Conservation (phyloP, 2,329 filamentous ascomycete species). For the Neonectria faginata region DNA sequence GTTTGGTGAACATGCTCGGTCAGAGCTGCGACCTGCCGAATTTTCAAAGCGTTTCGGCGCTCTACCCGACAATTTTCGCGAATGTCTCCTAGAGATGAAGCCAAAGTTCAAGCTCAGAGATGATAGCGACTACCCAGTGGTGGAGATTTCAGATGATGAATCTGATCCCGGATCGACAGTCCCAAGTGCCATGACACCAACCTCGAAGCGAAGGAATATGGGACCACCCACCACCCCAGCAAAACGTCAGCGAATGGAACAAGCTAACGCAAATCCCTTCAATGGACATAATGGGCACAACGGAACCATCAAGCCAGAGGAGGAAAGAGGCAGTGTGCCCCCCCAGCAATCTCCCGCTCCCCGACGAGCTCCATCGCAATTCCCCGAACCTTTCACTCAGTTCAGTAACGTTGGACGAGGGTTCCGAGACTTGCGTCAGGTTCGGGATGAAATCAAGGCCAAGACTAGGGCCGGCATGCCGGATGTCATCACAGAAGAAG, state of each 20-base stretch:
- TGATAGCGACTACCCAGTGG: constrained; percentile 48
- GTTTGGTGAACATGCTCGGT: constrained; percentile 65
- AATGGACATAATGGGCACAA: constrained; percentile 25
- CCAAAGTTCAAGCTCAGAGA: constrained; percentile 59
- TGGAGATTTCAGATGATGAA: constrained; percentile 56
- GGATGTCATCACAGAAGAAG: constrained; percentile 68
- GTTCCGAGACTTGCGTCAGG: constrained; percentile 61
- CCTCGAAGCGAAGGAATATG: constrained; percentile 47
- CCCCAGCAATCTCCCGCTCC: constrained; percentile 28
- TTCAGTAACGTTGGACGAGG: constrained; percentile 55
- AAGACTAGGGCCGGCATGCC: constrained; percentile 69
- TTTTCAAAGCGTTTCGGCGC: constrained; percentile 60
- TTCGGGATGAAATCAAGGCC: constrained; percentile 65
- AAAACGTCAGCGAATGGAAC: constrained; percentile 48
- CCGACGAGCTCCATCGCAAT: constrained; percentile 28
- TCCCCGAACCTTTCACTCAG: constrained; percentile 53
- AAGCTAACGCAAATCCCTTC: constrained; percentile 19
- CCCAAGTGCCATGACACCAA: constrained; percentile 41
- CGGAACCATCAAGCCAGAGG: constrained; percentile 54
- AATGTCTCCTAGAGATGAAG: constrained; percentile 59
- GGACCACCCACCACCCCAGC: constrained; percentile 49
- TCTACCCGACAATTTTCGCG: constrained; percentile 64
- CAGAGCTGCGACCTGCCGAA: constrained; percentile 59
- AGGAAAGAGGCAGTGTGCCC: constrained; percentile 45
- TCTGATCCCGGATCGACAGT: constrained; percentile 49